Base-by-base conservation (phyloP, 73 alveolate species). In the Uronychia binucleata region DNA sequence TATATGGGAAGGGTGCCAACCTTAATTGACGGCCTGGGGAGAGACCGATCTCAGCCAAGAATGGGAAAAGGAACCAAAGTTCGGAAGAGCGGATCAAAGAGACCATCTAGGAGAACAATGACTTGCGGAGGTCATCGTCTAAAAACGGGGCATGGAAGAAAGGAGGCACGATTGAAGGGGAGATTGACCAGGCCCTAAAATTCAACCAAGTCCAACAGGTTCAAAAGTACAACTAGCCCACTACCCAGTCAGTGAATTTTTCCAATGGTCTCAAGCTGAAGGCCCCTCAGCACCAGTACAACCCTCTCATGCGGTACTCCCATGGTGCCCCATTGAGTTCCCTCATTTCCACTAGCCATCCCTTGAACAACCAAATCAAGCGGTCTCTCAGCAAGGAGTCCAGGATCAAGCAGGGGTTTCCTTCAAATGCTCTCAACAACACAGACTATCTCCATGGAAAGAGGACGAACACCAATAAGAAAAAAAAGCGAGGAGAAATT, bases 201-300 rank as follows among this genome's bases (percentile, higher is more conserved):
- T 11, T 11, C 67, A 46, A 46, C 67, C 5, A 46, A 11, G n/a
- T 11, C 19, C 67, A 46, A 46, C 67, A 46, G 19, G 67, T 46
- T 11, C 19, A 46, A 5, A 46, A 46, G 67, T 19, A 11, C 67
- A 46, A 46, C 67, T 19, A 5, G 19, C 19, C 67, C 19, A 46
- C 19, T 11, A 46, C n/a, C 19, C 67, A 46, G 5, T 46, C 67
- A 46, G n/a, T 46, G 19, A 46, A 46, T 19, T 46, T 46, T 19
- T 19, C 5, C 5, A 46, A 46, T 46, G 67, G 67, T 11, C 67
- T 46, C 5, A 46, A 46, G 19, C 67, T n/a, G 19, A 46, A 46
- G 19, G 67, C 67, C 67, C 5, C 67, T 46, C 67, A 46, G 19
- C 30, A 59, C 59, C 59, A 88, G 86, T 59, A 84, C 85, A 81